These are phyloP conservation scores for Withania somnifera DNA, from an alignment of 305 asterid species.

Conservation along the genomic window DNA sequence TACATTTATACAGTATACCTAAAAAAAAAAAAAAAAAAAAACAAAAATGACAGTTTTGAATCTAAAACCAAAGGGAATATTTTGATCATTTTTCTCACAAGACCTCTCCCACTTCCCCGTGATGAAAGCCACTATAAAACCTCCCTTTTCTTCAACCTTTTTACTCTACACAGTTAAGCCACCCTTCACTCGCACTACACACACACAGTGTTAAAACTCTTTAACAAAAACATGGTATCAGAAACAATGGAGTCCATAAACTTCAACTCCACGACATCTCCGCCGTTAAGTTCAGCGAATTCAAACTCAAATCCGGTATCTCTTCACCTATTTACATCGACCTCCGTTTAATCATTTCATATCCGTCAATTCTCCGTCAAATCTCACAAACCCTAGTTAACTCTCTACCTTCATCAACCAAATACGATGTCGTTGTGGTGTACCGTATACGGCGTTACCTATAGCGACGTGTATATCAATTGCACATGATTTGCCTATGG, in stretches of 20 bases:
- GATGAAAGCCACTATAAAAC: not conserved
- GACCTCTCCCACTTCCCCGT: not conserved
- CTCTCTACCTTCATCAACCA: slow-evolving; percentile 49
- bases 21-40: too few species aligned
- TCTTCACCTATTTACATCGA: slow-evolving; percentile 84
- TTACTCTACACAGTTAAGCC: not conserved
- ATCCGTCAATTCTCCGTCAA: slow-evolving; percentile 66
- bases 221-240: not conserved
- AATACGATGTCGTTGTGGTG: slow-evolving; percentile 84
- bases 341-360: slow-evolving; percentile 86
- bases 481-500: slow-evolving; percentile 55
- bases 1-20: too few species aligned
- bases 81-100: too few species aligned
- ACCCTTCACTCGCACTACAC: not conserved
- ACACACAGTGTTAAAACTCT: not conserved
- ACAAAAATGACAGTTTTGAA: too few species aligned
- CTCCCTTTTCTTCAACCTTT: not conserved
- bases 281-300: slow-evolving; percentile 87
- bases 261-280: slow-evolving; percentile 81
- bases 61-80: too few species aligned
- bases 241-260: slow-evolving; percentile 61
- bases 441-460: slow-evolving; percentile 91
- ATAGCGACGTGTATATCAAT: slow-evolving; percentile 89
- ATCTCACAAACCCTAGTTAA: slow-evolving; percentile 57
- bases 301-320: slow-evolving; percentile 89